A percentile compares a stretch with the other conserved stretches of the same genome.
Evolutionary conservation across 1,139 yeast species (phyloP).

Genomic region (Lodderomyces parapsilosis): DNA sequence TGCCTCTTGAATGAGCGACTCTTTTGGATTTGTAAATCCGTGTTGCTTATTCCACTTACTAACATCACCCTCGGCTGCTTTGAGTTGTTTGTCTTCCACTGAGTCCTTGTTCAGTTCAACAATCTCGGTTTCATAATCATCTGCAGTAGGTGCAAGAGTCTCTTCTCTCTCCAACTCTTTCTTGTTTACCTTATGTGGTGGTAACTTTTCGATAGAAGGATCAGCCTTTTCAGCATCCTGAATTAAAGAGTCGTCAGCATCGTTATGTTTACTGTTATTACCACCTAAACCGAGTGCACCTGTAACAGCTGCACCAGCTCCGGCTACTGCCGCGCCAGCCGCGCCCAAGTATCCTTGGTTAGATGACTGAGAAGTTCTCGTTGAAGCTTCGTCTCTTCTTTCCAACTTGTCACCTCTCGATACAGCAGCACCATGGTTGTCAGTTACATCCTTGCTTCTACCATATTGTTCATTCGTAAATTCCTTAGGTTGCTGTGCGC

Average conservation of each 20-base stretch:
- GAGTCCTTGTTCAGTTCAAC: constrained; percentile 5
- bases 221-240: constrained; percentile 21
- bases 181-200: constrained; percentile 17
- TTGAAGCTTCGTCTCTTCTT: neutral
- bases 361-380: neutral
- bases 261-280: neutral
- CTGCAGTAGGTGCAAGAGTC: constrained; percentile 5
- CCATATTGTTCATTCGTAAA: neutral
- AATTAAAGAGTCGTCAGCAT: constrained; percentile 20
- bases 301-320: constrained; percentile 15
- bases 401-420: neutral
- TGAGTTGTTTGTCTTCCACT: constrained; percentile 10
- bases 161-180: constrained; percentile 8
- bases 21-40: constrained; percentile 23
- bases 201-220: constrained; percentile 22
- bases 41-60: constrained; percentile 28
- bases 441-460: neutral
- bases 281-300: constrained; percentile 14
- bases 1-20: constrained; percentile 30
- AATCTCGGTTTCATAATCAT: constrained; percentile 2
- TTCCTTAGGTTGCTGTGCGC: neutral
- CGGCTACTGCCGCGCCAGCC: constrained; percentile 8
- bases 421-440: neutral
- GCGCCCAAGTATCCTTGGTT: constrained; percentile 1
- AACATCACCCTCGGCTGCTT: constrained; percentile 23